A percentile compares a stretch with the other conserved stretches of the same genome.
Evolutionary conservation across 2,329 filamentous ascomycete genomes (phyloP).

Genomic region (Aspergillus sp.): DNA sequence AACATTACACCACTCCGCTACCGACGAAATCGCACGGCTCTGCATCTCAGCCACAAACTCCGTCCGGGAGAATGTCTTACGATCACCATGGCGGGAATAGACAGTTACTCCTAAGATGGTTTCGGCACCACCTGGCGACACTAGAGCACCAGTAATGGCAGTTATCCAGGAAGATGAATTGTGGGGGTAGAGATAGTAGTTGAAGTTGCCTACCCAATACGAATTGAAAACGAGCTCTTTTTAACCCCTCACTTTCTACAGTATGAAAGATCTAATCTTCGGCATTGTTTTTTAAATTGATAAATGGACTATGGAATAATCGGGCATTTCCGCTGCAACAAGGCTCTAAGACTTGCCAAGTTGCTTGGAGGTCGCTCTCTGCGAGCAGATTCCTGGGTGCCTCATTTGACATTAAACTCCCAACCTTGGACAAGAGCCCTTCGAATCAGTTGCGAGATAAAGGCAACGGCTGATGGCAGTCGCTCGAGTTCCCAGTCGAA

Average conservation of each 20-base stretch:
- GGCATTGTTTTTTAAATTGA: neutral
- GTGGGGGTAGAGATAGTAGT: neutral
- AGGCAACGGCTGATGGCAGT: neutral
- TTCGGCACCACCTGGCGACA: neutral
- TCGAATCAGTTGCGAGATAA: neutral
- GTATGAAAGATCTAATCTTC: neutral
- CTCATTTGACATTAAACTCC: neutral
- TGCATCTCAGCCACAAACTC: too few species aligned
- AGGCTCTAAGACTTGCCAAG: neutral
- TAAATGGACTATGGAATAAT: neutral
- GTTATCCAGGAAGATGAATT: neutral
- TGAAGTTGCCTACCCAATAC: neutral
- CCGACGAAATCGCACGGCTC: too few species aligned
- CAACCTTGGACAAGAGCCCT: neutral
- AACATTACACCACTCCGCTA: slow-evolving; percentile 63
- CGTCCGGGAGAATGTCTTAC: neutral
- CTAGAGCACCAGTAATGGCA: neutral
- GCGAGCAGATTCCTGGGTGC: neutral
- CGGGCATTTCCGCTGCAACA: neutral
- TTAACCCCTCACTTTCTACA: neutral
- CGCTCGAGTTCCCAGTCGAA: neutral
- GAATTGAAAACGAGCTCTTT: neutral
- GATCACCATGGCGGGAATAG: slow-evolving; percentile 6
- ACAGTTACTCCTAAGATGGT: slow-evolving; percentile 2
- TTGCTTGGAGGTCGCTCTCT: neutral